Conservation (phyloP, 305 asterid genomes). For the Fraxinus paxiana region DNA sequence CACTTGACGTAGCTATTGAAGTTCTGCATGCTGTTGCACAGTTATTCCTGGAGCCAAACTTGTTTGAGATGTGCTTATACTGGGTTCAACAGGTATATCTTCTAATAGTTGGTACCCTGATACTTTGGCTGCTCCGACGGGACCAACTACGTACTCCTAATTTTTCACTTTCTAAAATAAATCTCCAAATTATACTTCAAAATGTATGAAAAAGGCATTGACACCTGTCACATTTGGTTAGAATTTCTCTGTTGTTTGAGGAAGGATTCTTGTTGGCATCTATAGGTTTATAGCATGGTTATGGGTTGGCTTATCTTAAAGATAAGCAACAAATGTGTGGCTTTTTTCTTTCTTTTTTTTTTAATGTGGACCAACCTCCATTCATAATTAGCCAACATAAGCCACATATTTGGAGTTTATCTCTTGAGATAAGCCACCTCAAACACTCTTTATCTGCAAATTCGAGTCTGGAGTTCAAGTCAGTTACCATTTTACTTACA, state of each 20-base stretch:
- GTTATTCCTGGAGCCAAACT: constrained; percentile 67
- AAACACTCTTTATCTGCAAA: background rate
- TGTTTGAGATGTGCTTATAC: constrained; percentile 68
- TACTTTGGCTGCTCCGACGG: background rate
- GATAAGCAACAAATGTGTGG: background rate
- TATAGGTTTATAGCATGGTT: background rate
- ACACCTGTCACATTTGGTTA: background rate
- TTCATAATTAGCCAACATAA: background rate
- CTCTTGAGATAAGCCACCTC: background rate
- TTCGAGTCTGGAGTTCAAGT: background rate
- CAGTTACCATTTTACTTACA: background rate
- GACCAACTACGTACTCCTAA: background rate
- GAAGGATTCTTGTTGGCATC: background rate
- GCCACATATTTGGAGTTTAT: background rate
- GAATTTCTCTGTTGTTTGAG: background rate
- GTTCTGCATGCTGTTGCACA: constrained; percentile 72
- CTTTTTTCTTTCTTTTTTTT: background rate
- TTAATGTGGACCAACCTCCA: background rate
- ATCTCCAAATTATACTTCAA: background rate
- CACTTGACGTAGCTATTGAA: constrained; percentile 71
- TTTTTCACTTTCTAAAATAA: constrained; percentile 3
- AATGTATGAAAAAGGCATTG: background rate
- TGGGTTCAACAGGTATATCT: constrained; percentile 91
- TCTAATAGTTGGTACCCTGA: constrained; percentile 10
- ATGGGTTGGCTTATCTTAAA: background rate